These are phyloP conservation scores for Psilocybe sp. DNA, from an alignment of 768 basidiomycete species.

Conservation along the genomic window DNA sequence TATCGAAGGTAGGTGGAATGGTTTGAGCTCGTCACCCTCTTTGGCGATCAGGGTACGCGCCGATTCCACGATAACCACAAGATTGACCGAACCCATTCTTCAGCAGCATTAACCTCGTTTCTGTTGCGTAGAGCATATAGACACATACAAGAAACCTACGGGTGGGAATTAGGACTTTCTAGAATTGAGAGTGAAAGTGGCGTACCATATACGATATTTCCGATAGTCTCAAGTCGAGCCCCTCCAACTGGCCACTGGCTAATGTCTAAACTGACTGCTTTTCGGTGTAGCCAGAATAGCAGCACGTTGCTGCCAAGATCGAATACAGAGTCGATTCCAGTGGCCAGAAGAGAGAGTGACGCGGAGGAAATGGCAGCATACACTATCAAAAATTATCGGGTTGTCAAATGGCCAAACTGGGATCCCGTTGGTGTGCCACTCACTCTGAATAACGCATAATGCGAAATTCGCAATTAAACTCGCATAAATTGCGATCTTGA, in stretches of 20 bases:
- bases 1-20: slow-evolving; percentile 80
- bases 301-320: slow-evolving; percentile 83
- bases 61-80: slow-evolving; percentile 89
- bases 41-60: slow-evolving; percentile 66
- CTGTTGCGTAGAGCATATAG: background rate
- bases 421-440: slow-evolving; percentile 12
- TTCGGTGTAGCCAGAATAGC: slow-evolving; percentile 76
- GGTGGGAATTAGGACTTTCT: slow-evolving; percentile 18
- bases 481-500: slow-evolving; percentile 85
- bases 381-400: slow-evolving; percentile 41
- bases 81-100: slow-evolving; percentile 90
- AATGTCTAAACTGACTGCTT: slow-evolving; percentile 65
- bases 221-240: slow-evolving; percentile 85
- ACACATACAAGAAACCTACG: slow-evolving; percentile 27
- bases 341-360: slow-evolving; percentile 86
- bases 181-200: slow-evolving; percentile 17
- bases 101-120: background rate
- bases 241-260: slow-evolving; percentile 94
- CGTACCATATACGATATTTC: slow-evolving; percentile 81
- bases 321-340: slow-evolving; percentile 84
- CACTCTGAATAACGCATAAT: slow-evolving; percentile 72
- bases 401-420: background rate
- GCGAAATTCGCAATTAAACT: slow-evolving; percentile 76
- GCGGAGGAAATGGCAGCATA: slow-evolving; percentile 87
- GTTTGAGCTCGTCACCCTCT: slow-evolving; percentile 44